Conservation (phyloP, 305 asterid genomes). For the Nicotiana rustica region DNA sequence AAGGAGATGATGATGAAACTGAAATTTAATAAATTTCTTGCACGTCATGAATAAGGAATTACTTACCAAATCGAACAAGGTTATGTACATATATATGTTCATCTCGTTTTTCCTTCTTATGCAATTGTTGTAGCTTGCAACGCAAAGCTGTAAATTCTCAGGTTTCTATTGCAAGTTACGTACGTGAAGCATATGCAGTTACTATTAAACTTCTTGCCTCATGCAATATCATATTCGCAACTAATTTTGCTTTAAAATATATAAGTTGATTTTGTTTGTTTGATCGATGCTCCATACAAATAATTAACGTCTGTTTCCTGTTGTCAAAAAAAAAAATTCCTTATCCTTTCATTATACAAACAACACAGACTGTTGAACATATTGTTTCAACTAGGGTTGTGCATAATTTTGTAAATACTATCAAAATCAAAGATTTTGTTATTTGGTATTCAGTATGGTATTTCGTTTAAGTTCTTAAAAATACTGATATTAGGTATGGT, state of each 20-base stretch:
- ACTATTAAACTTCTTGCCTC: not conserved
- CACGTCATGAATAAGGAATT: not conserved
- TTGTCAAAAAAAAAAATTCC: not conserved
- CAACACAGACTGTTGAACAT: too few relatives aligned
- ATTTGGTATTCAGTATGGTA: too few relatives aligned
- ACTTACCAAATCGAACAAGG: not conserved
- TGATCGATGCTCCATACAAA: not conserved
- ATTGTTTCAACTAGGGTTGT: too few relatives aligned
- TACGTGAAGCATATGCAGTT: not conserved
- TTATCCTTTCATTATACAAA: too few relatives aligned
- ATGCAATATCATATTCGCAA: not conserved
- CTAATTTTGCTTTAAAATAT: not conserved
- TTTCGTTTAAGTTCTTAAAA: too few relatives aligned
- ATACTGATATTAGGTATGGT: too few relatives aligned
- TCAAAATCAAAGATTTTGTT: too few relatives aligned
- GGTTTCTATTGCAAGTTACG: not conserved
- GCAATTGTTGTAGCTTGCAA: not conserved
- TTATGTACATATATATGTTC: not conserved
- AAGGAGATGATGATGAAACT: constrained; percentile 40
- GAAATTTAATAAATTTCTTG: not conserved
- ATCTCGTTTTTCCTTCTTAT: not conserved
- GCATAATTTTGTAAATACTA: too few relatives aligned
- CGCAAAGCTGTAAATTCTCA: not conserved
- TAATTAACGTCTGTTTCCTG: not conserved
- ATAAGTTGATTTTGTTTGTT: not conserved